phyloP scores from a whole-genome alignment of 108 stramenopile species.

The Mediolabrus comicus region DNA sequence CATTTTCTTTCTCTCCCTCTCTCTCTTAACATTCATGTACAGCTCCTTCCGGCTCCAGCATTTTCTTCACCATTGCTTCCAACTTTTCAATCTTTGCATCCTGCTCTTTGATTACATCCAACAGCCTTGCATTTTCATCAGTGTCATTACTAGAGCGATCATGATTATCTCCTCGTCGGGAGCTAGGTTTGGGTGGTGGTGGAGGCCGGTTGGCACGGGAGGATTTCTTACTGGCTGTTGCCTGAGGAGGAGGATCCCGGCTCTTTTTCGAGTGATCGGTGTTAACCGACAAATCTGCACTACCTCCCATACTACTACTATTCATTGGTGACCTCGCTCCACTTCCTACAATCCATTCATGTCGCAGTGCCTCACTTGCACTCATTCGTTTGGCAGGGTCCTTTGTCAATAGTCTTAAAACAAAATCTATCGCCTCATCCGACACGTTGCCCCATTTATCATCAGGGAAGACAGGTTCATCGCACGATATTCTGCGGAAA shows the following conservation, averaged over 20 bases:
- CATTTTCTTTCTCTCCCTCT: not conserved
- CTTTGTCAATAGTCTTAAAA: slow-evolving; percentile 54
- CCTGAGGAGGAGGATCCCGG: not conserved
- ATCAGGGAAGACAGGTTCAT: slow-evolving; percentile 55
- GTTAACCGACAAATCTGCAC: not conserved
- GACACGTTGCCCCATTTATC: slow-evolving; percentile 80
- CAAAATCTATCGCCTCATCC: slow-evolving; percentile 69
- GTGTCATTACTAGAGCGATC: not conserved
- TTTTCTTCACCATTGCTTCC: slow-evolving; percentile 40
- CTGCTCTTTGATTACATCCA: slow-evolving; percentile 47
- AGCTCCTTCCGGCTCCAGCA: slow-evolving; percentile 42
- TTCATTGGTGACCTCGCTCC: not conserved
- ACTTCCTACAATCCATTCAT: slow-evolving; percentile 58
- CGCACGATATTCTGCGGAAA: slow-evolving; percentile 56
- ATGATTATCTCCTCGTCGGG: not conserved
- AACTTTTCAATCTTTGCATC: slow-evolving; percentile 45
- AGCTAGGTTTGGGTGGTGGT: slow-evolving; percentile 20
- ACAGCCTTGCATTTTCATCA: slow-evolving; percentile 41
- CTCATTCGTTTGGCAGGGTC: slow-evolving; percentile 68
- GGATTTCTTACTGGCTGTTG: too few relatives aligned
- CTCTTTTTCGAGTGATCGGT: slow-evolving; percentile 1
- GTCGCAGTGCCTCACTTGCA: slow-evolving; percentile 55
- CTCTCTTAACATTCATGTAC: slow-evolving; percentile 32
- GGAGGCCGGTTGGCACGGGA: slow-evolving; percentile 7
- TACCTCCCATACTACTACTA: not conserved